These are phyloP conservation scores for Lomentospora prolificans DNA, from an alignment of 2,329 filamentous ascomycete species.

Conservation along the genomic window DNA sequence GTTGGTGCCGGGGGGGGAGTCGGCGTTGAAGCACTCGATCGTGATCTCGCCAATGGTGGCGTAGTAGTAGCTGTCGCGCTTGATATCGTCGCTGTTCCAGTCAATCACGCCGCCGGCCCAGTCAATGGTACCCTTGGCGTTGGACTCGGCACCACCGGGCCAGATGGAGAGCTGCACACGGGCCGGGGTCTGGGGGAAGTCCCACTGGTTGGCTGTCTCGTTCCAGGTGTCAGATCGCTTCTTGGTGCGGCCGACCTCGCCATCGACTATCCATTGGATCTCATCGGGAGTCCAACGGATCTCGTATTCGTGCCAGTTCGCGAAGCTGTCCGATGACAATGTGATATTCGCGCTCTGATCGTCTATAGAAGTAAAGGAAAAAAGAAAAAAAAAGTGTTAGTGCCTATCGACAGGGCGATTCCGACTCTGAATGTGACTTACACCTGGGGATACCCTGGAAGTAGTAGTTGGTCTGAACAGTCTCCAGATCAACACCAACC, in stretches of 20 bases:
- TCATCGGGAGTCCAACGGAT: conserved; percentile 84
- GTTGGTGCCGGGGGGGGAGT: conserved; percentile 53
- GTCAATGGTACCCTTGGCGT: conserved; percentile 72
- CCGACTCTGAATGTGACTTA: conserved; percentile 36
- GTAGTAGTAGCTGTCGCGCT: conserved; percentile 80
- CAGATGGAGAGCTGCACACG: conserved; percentile 91
- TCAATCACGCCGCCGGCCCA: conserved; percentile 90
- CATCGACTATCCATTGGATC: conserved; percentile 83
- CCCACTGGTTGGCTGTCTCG: conserved; percentile 66
- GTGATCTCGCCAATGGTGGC: conserved; percentile 66
- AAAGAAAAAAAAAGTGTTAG: neutral
- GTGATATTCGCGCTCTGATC: conserved; percentile 65
- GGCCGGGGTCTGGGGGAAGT: conserved; percentile 83
- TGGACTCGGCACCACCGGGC: conserved; percentile 75
- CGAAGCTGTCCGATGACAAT: conserved; percentile 55
- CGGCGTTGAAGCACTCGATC: conserved; percentile 75
- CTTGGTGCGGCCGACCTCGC: conserved; percentile 62
- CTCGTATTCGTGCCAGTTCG: conserved; percentile 79
- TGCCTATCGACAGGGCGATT: neutral
- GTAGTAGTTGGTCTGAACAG: conserved; percentile 92
- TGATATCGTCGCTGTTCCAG: conserved; percentile 75
- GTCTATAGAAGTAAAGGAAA: conserved; percentile 39
- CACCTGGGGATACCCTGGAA: conserved; percentile 89
- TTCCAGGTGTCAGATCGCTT: conserved; percentile 80
- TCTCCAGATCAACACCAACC: conserved; percentile 66